A percentile compares a stretch with the other conserved stretches of the same genome.
Conservation (phyloP, 768 basidiomycete genomes). For the Pleurotus eryngii region DNA sequence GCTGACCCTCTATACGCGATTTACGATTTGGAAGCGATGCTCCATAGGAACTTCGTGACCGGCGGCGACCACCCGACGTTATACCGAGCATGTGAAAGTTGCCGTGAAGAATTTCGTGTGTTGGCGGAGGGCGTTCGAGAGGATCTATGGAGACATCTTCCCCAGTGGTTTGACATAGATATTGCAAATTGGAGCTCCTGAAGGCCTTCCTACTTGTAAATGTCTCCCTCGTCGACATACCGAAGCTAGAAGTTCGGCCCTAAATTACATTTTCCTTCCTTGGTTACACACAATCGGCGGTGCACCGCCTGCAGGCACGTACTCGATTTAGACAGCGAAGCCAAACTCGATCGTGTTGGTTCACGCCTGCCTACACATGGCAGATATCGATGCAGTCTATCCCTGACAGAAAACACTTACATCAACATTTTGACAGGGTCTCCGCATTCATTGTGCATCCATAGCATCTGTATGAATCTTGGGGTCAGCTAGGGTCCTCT, state of each 20-base stretch:
- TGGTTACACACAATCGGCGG: not conserved
- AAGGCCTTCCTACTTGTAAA: slow-evolving; percentile 7
- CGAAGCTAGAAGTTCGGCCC: not conserved
- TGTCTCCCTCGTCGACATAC: not conserved
- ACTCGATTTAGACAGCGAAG: not conserved
- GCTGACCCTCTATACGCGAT: slow-evolving; percentile 73
- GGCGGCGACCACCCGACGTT: slow-evolving; percentile 35
- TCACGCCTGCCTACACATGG: not conserved
- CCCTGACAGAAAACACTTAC: slow-evolving; percentile 9
- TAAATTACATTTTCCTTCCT: not conserved
- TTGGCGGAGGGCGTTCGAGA: slow-evolving; percentile 57
- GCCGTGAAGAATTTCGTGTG: slow-evolving; percentile 58
- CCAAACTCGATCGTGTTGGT: slow-evolving; percentile 4
- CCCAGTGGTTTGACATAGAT: slow-evolving; percentile 63
- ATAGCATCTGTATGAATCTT: slow-evolving; percentile 5
- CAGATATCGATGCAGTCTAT: slow-evolving; percentile 3
- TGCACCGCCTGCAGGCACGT: slow-evolving; percentile 7
- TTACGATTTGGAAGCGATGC: slow-evolving; percentile 64
- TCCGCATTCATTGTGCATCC: not conserved
- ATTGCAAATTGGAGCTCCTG: slow-evolving; percentile 14
- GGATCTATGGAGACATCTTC: slow-evolving; percentile 63
- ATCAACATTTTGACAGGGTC: slow-evolving; percentile 9
- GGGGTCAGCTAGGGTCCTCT: slow-evolving; percentile 1
- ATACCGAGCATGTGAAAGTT: slow-evolving; percentile 63
- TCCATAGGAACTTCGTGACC: slow-evolving; percentile 47